Evolutionary conservation across 257 asterid genomes (phyloP).

Genomic region (Linaria vulgaris): DNA sequence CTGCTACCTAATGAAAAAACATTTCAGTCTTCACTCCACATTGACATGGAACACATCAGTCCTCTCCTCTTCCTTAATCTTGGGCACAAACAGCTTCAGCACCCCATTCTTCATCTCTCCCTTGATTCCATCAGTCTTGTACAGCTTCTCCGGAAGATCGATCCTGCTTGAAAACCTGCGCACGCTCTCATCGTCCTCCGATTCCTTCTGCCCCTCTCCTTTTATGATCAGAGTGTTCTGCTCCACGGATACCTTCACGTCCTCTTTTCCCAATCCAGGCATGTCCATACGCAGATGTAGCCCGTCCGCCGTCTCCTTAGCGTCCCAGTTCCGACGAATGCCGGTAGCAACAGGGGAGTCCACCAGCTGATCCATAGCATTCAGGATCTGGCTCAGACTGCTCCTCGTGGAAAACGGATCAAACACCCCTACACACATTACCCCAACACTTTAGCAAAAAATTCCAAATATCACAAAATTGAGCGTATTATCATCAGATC

Average conservation of each 20-base stretch:
- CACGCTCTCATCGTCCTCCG: slow-evolving; percentile 42
- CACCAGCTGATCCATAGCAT: slow-evolving; percentile 22
- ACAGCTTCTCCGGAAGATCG: slow-evolving; percentile 56
- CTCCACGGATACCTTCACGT: slow-evolving; percentile 53
- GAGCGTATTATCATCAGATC: too few relatives aligned
- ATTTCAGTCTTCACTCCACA: slow-evolving; percentile 30
- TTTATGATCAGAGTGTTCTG: slow-evolving; percentile 48
- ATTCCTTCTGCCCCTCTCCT: slow-evolving; percentile 53
- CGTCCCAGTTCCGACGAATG: slow-evolving; percentile 49
- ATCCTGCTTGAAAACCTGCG: slow-evolving; percentile 49
- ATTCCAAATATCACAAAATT: too few relatives aligned
- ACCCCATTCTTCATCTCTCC: slow-evolving; percentile 72
- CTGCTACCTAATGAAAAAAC: too few relatives aligned
- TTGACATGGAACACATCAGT: slow-evolving; percentile 40
- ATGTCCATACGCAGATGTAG: slow-evolving; percentile 53
- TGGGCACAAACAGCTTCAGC: slow-evolving; percentile 55
- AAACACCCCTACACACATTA: slow-evolving; percentile 24
- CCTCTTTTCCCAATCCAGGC: slow-evolving; percentile 67
- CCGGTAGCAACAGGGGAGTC: slow-evolving; percentile 35
- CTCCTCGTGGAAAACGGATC: slow-evolving; percentile 28
- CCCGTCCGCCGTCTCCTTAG: slow-evolving; percentile 44
- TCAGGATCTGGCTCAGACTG: slow-evolving; percentile 34
- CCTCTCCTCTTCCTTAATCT: slow-evolving; percentile 55
- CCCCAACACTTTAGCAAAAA: too few relatives aligned
- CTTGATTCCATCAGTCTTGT: slow-evolving; percentile 44